Percentiles rank a stretch among this genome's conserved stretches.
Conservation (phyloP, 2,329 filamentous ascomycete genomes). For the Penicillium hesseltinei region DNA sequence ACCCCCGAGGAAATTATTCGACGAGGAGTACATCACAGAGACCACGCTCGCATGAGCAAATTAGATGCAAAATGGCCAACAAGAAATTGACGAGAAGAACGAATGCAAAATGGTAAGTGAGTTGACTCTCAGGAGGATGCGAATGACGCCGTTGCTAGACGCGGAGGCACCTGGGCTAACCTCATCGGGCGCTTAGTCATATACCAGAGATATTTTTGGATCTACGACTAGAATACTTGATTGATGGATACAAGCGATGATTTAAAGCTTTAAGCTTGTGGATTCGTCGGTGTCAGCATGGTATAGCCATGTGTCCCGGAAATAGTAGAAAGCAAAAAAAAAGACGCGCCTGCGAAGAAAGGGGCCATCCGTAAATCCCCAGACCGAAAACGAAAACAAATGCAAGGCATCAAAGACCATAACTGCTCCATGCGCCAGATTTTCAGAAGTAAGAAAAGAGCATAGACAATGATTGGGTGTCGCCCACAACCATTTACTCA, state of each 20-base stretch:
- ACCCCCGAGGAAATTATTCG: slow-evolving; percentile 81
- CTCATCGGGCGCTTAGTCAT: slow-evolving; percentile 24
- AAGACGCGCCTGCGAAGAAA: background rate
- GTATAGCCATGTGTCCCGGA: slow-evolving; percentile 2
- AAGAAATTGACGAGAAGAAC: slow-evolving; percentile 25
- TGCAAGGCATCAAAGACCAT: slow-evolving; percentile 11
- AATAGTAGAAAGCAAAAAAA: slow-evolving; percentile 2
- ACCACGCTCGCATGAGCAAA: slow-evolving; percentile 28
- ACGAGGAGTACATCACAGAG: slow-evolving; percentile 78
- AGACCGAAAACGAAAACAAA: slow-evolving; percentile 6
- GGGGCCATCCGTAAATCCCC: background rate
- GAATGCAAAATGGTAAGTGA: slow-evolving; percentile 23
- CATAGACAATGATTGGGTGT: background rate
- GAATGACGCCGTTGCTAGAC: slow-evolving; percentile 32
- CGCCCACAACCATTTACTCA: slow-evolving; percentile 18
- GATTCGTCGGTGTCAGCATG: slow-evolving; percentile 3
- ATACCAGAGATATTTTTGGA: slow-evolving; percentile 5
- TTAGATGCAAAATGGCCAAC: slow-evolving; percentile 19
- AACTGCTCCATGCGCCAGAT: slow-evolving; percentile 25
- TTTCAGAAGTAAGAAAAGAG: slow-evolving; percentile 9
- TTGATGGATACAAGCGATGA: background rate
- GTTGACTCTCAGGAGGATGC: slow-evolving; percentile 28
- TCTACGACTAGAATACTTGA: background rate
- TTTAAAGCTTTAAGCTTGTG: background rate
- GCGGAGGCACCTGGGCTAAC: slow-evolving; percentile 26